These are phyloP conservation scores for Ogataea populi-albae DNA, from an alignment of 805 yeast genomes.

Conservation along the genomic window DNA sequence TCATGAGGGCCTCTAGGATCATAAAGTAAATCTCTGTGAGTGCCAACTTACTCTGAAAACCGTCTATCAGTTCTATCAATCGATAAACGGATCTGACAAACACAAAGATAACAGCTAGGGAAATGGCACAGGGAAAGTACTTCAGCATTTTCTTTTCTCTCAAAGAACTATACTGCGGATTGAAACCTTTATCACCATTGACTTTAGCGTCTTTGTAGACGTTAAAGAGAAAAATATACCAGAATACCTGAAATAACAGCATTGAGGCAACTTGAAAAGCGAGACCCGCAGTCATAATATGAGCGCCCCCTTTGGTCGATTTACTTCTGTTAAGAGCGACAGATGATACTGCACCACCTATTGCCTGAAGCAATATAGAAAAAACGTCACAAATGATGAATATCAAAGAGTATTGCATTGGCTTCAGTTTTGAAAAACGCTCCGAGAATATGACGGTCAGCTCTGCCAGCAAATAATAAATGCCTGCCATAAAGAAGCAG, in stretches of 20 bases:
- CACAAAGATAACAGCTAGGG: constrained; percentile 46
- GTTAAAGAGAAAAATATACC: constrained; percentile 42
- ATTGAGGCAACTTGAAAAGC: constrained; percentile 69
- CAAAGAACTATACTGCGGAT: constrained; percentile 30
- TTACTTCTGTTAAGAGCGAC: constrained; percentile 32
- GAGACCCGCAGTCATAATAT: constrained; percentile 72
- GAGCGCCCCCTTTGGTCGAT: constrained; percentile 43
- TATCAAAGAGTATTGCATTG: constrained; percentile 54
- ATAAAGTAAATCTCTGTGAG: constrained; percentile 54
- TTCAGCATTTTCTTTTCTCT: constrained; percentile 35
- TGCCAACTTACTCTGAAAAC: constrained; percentile 66
- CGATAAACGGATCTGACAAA: constrained; percentile 68
- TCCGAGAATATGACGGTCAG: constrained; percentile 56
- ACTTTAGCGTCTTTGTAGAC: constrained; percentile 27
- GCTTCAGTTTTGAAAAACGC: constrained; percentile 44
- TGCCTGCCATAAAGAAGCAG: constrained; percentile 73
- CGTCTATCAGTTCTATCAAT: constrained; percentile 63
- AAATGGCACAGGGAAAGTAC: constrained; percentile 43
- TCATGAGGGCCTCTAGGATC: constrained; percentile 60
- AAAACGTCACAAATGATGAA: constrained; percentile 61
- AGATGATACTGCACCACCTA: constrained; percentile 69
- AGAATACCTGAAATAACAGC: constrained; percentile 50
- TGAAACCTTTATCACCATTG: constrained; percentile 31
- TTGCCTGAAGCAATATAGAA: constrained; percentile 60
- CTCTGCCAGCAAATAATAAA: constrained; percentile 65